Percentiles rank a stretch among this genome's conserved stretches.
phyloP scores from a whole-genome alignment of 75 land plant species.

The Cunninghamia lanceolata region DNA sequence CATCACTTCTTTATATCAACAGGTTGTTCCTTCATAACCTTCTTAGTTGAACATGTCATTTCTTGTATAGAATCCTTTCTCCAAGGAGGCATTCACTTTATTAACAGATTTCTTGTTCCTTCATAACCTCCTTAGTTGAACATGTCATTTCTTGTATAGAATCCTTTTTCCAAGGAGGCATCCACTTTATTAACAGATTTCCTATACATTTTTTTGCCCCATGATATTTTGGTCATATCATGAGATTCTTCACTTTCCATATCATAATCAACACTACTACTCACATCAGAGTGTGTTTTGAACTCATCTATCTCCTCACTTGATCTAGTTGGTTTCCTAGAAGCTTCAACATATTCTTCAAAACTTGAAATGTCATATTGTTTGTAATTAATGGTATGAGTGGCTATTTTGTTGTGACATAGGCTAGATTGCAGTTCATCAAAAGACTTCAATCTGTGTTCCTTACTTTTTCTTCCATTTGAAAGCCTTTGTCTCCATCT shows the following conservation, averaged over 20 bases:
- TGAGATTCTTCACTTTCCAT: constrained; percentile 38
- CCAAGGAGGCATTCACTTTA: no score
- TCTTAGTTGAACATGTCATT: constrained; percentile 26
- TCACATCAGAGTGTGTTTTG: constrained; percentile 33
- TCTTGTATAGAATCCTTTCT: constrained; percentile 29
- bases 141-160: constrained; percentile 31
- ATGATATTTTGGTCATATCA: constrained; percentile 15
- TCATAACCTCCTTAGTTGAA: constrained; percentile 23
- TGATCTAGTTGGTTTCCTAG: constrained; percentile 19
- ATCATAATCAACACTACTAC: constrained; percentile 37
- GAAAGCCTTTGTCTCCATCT: constrained; percentile 22
- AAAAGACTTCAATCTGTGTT: constrained; percentile 51
- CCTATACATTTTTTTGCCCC: constrained; percentile 25
- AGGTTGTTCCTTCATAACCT: constrained; percentile 21
- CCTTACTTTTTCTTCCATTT: constrained; percentile 52
- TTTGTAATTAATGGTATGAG: constrained; percentile 50
- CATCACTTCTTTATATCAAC: constrained; percentile 25
- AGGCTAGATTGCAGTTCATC: constrained; percentile 59
- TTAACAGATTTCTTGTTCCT: constrained; percentile 12
- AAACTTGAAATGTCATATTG: constrained; percentile 70
- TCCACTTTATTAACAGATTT: constrained; percentile 21
- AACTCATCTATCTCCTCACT: constrained; percentile 18
- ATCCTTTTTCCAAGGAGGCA: constrained; percentile 6
- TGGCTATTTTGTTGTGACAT: constrained; percentile 78
- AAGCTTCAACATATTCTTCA: constrained; percentile 42